Evolutionary conservation across 768 basidiomycete species (phyloP).

Genomic region (Lactarius hengduanensis): DNA sequence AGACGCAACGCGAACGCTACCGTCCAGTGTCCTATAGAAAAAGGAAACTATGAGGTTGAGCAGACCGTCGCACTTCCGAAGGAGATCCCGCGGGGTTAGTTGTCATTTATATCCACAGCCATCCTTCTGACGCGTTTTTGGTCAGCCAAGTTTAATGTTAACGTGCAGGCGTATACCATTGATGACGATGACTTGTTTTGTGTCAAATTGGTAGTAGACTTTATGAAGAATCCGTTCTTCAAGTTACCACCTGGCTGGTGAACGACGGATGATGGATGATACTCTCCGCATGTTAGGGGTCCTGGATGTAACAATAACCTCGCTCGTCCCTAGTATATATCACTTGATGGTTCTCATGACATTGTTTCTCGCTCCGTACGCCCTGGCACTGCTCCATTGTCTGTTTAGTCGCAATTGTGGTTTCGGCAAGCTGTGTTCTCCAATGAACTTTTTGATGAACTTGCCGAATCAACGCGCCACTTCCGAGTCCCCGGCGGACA

Average conservation of each 20-base stretch:
- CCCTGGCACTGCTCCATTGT: background rate
- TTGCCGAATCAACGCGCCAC: constrained; percentile 10
- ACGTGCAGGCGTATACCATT: constrained; percentile 64
- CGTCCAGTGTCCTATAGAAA: constrained; percentile 80
- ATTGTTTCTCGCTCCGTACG: background rate
- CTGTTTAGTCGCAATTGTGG: background rate
- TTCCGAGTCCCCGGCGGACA: constrained; percentile 12
- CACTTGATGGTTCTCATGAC: background rate
- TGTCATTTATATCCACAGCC: background rate
- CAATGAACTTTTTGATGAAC: background rate
- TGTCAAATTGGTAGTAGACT: constrained; percentile 76
- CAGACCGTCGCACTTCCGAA: constrained; percentile 87
- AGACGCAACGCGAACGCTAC: constrained; percentile 74
- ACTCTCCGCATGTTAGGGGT: background rate
- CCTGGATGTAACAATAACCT: background rate
- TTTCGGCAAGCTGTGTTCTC: background rate
- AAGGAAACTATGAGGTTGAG: constrained; percentile 65
- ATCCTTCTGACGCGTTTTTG: constrained; percentile 12
- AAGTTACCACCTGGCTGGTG: constrained; percentile 34
- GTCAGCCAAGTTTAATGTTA: constrained; percentile 80
- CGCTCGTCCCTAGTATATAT: background rate
- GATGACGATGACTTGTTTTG: constrained; percentile 79
- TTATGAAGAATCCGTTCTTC: constrained; percentile 47
- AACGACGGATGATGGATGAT: constrained; percentile 4
- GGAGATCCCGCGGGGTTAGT: constrained; percentile 81